Conservation (phyloP, 2,329 filamentous ascomycete genomes). For the Fusarium penzigii region DNA sequence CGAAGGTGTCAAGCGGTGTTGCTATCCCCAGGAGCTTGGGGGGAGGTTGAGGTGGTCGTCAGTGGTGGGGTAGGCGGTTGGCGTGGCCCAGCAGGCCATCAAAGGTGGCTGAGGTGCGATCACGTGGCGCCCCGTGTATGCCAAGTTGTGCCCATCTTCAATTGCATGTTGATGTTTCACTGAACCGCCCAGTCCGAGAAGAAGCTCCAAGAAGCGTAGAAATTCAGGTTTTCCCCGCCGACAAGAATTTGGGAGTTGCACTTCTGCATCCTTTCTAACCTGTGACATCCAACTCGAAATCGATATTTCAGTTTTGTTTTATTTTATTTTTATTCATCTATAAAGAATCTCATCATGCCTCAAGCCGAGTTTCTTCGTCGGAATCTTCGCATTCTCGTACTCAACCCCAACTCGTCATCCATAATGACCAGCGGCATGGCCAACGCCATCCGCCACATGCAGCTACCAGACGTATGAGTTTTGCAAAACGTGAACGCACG, state of each 20-base stretch:
- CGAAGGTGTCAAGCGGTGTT: constrained; percentile 22
- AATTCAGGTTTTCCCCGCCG: too few relatives aligned
- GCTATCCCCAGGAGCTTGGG: constrained; percentile 27
- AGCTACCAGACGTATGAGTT: constrained; percentile 29
- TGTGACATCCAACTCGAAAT: background rate
- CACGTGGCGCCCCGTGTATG: constrained; percentile 38
- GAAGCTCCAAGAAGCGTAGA: background rate
- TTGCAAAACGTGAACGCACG: background rate
- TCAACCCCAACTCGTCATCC: constrained; percentile 78
- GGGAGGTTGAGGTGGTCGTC: constrained; percentile 32
- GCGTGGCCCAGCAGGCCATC: constrained; percentile 34
- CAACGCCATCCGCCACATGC: constrained; percentile 45
- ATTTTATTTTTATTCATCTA: too few relatives aligned
- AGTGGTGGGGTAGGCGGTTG: constrained; percentile 35
- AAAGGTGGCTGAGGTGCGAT: constrained; percentile 36
- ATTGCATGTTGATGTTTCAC: constrained; percentile 5
- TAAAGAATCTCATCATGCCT: constrained; percentile 15
- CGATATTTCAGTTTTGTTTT: background rate
- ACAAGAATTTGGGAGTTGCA: too few relatives aligned
- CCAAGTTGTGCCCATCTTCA: constrained; percentile 1
- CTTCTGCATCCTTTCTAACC: too few relatives aligned
- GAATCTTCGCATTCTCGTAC: constrained; percentile 57
- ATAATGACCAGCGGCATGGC: constrained; percentile 71
- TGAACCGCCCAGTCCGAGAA: constrained; percentile 4
- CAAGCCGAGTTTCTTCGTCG: constrained; percentile 16